Evolutionary conservation across 2,329 filamentous ascomycete genomes (phyloP).

Genomic region (Alternaria sp.): DNA sequence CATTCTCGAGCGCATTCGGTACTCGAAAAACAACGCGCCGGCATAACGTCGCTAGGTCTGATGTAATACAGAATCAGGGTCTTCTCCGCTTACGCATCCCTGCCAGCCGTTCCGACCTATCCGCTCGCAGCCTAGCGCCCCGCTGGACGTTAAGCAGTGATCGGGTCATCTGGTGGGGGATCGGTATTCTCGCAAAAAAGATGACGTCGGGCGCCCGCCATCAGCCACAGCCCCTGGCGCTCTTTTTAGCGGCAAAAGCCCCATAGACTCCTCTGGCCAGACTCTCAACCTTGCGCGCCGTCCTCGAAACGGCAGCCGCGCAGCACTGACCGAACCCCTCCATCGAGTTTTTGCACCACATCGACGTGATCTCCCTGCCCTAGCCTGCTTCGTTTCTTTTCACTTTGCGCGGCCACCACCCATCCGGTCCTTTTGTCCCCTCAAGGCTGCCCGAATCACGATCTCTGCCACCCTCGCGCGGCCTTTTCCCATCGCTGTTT

Average conservation of each 20-base stretch:
- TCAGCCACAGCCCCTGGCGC: constrained; percentile 25
- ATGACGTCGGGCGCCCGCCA: constrained; percentile 24
- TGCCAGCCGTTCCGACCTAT: constrained; percentile 6
- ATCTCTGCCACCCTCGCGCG: background rate
- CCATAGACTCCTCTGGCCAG: constrained; percentile 15
- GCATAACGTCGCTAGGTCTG: constrained; percentile 25
- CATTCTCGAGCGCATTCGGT: constrained; percentile 13
- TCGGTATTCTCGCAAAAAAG: constrained; percentile 6
- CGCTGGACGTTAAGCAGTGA: constrained; percentile 11
- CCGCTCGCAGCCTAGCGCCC: background rate
- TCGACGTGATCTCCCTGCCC: constrained; percentile 13
- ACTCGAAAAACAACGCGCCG: constrained; percentile 16
- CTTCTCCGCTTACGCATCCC: constrained; percentile 13
- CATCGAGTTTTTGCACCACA: constrained; percentile 23
- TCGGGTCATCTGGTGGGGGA: constrained; percentile 23
- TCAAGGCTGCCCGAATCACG: background rate
- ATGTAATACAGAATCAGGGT: constrained; percentile 36
- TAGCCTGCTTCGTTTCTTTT: constrained; percentile 9
- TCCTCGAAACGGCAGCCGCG: constrained; percentile 19
- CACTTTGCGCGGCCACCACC: constrained; percentile 4
- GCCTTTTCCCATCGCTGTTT: background rate
- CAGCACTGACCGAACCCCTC: constrained; percentile 9
- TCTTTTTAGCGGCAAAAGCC: constrained; percentile 2
- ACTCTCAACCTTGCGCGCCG: constrained; percentile 15
- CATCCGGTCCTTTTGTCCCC: constrained; percentile 7